Evolutionary conservation across 305 asterid genomes (phyloP).

Genomic region (Rubia balearica): DNA sequence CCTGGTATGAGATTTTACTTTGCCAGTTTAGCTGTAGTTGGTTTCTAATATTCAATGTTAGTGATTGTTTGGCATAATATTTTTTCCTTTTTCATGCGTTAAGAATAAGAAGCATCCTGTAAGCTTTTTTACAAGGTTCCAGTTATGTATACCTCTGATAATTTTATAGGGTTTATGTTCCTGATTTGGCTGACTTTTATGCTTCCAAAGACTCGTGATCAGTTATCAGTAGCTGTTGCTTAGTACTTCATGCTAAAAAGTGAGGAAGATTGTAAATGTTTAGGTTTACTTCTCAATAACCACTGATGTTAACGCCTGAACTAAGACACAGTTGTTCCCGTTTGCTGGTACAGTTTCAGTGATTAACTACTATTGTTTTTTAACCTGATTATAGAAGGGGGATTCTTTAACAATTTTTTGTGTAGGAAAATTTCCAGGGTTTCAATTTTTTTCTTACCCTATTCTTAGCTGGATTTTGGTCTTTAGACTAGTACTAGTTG

Average conservation of each 20-base stretch:
- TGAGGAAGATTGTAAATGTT: not conserved
- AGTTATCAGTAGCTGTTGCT: not conserved
- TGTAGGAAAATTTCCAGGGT: not conserved
- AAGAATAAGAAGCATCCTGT: not conserved
- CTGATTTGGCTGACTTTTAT: not conserved
- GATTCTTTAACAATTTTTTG: not conserved
- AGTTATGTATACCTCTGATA: not conserved
- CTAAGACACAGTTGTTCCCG: not conserved
- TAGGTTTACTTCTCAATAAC: not conserved
- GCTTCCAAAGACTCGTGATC: not conserved
- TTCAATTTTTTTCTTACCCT: not conserved
- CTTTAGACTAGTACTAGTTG: not conserved
- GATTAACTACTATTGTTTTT: not conserved
- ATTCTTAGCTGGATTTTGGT: not conserved
- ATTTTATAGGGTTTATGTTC: not conserved
- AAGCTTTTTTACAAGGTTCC: not conserved
- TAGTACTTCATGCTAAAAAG: not conserved
- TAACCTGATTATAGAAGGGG: not conserved
- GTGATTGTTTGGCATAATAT: not conserved
- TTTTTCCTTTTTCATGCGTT: not conserved
- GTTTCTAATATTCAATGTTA: not conserved
- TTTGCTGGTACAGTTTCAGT: not conserved
- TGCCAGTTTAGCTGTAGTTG: not conserved
- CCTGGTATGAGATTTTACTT: not conserved
- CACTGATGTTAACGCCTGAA: not conserved